phyloP scores from a whole-genome alignment of 495 filamentous ascomycete genomes.

The Astrothelium macrocarpum region DNA sequence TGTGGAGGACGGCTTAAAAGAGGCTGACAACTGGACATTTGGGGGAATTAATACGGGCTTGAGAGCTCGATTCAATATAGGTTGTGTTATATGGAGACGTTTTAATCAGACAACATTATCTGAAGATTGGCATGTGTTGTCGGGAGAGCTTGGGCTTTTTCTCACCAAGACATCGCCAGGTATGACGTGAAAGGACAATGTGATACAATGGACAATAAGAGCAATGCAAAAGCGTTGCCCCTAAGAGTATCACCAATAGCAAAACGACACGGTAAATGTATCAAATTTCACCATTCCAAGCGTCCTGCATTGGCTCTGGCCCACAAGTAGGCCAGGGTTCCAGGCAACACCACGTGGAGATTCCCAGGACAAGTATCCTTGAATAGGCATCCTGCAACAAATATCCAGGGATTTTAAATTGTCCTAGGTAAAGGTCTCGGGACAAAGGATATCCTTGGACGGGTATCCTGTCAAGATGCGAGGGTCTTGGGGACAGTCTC shows the following conservation, averaged over 20 bases:
- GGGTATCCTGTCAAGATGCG: too few relatives aligned
- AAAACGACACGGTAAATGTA: background rate
- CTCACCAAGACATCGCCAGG: background rate
- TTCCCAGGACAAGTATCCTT: too few relatives aligned
- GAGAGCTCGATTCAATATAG: background rate
- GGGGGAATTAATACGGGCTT: background rate
- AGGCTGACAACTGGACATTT: background rate
- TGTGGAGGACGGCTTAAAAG: background rate
- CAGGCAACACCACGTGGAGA: conserved; percentile 6
- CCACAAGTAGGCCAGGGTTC: conserved; percentile 4
- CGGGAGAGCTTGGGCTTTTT: background rate
- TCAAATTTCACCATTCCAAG: background rate
- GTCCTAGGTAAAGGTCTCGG: too few relatives aligned
- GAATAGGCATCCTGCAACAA: too few relatives aligned
- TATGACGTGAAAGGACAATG: background rate
- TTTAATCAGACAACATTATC: background rate
- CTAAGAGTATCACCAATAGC: background rate
- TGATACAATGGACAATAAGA: background rate
- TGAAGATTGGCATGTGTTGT: background rate
- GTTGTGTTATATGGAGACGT: background rate
- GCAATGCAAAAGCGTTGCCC: background rate
- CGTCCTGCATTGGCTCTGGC: conserved; percentile 6
- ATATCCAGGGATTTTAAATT: too few relatives aligned
- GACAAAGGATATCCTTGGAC: too few relatives aligned
- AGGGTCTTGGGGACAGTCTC: too few relatives aligned